These are phyloP conservation scores for Chernovozyma sophiae-reginae DNA, from an alignment of 1,139 yeast species.

Conservation along the genomic window DNA sequence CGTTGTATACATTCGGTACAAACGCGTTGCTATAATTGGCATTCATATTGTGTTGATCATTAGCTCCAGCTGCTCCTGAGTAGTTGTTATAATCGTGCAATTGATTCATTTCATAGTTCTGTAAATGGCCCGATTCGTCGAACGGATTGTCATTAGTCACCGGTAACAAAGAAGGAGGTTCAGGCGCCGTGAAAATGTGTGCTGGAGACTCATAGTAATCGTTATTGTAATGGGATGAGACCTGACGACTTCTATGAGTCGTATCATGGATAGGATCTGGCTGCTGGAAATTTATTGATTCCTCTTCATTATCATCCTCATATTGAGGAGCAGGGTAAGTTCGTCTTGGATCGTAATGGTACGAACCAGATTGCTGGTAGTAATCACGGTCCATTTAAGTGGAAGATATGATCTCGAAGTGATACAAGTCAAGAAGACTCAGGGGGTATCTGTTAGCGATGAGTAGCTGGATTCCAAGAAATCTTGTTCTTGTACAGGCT, in stretches of 20 bases:
- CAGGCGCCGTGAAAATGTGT: constrained; percentile 6
- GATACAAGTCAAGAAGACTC: too few relatives aligned
- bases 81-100: constrained; percentile 19
- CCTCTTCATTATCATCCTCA: not conserved
- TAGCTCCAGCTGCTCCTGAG: not conserved
- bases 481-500: too few relatives aligned
- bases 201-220: constrained; percentile 5
- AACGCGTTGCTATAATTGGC: constrained; percentile 34
- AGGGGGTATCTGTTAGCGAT: too few relatives aligned
- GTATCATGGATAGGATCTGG: constrained; percentile 3
- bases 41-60: constrained; percentile 8
- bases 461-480: too few relatives aligned
- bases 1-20: constrained; percentile 45
- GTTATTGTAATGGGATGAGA: constrained; percentile 5
- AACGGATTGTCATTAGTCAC: not conserved
- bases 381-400: not conserved
- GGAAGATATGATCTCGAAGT: not conserved
- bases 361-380: not conserved
- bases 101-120: constrained; percentile 26
- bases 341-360: constrained; percentile 2
- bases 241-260: constrained; percentile 1
- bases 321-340: constrained; percentile 2
- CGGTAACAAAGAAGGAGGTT: constrained; percentile 3
- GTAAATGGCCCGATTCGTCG: constrained; percentile 4
- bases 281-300: constrained; percentile 5